Evolutionary conservation across 352 stramenopile genomes (phyloP), one percentile per base, ranked within the genome.

Genomic region (Pythium dissimile): DNA sequence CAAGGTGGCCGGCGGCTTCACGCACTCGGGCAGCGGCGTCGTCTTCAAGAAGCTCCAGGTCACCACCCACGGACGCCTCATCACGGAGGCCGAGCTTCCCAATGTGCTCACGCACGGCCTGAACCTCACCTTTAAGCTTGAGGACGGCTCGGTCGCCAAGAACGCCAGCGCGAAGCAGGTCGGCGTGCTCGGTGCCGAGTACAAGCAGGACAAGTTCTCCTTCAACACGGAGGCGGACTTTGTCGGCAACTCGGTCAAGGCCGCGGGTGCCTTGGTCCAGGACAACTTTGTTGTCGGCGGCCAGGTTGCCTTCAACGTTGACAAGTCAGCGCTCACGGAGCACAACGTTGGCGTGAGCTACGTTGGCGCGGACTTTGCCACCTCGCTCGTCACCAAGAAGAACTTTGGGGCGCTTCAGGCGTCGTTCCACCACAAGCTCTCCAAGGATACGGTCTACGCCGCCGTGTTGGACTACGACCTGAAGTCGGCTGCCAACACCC

Each of bases 11-110:
- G 75, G 80, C 50, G 80, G 74, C 66, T 92, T 90, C 69, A 88
- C 80, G 55, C 80, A 89, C 71, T 59, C 62, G 35, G 66, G 66
- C 39, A 86, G 69, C 53, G 74, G 80, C 41, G 72, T 90, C 20
- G 75, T 88, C 37, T 88, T 91, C 65, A 91, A 88, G 78, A 93
- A 93, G 77, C 77, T 93, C 59, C 83, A 93, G 74, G 79, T 90
- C 54, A 91, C 80, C 30, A 93, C 80, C 18, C 76, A 89, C 60
- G 83, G 83, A 38, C 76, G 79, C n/a, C 57, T 93, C 39, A 54
- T 93, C 31, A 86, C 79, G 34, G 83, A 93, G 67, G 80, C 77
- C 12, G 83, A 93, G 62, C 65, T 89, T 21, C 78, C 80, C 21
- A 90, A 93, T 64, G 79, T 88, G 50, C 59, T 89, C 59, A 88